Evolutionary conservation across 495 filamentous ascomycete genomes (phyloP), one percentile per base, ranked within the genome.

Genomic region (Physcia stellaris): DNA sequence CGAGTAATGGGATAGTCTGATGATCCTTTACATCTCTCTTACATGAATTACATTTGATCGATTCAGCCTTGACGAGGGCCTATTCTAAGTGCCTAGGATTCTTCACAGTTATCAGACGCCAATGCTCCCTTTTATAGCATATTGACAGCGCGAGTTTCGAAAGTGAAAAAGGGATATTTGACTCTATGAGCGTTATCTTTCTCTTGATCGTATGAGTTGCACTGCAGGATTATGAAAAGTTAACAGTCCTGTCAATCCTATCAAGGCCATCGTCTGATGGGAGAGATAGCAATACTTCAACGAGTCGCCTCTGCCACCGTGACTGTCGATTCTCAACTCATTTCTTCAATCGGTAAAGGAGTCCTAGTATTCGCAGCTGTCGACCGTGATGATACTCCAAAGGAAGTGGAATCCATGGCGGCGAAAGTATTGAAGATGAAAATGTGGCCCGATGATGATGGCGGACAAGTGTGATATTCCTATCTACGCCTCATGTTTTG

Each of bases 281-380:
- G n/a, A n/a, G 10, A 5, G 6, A 27, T 52, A 98, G 90, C 86
- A 33, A 85, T 99, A 42, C 69, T 99, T 21, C 92, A 99, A 60
- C 70, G 92, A 40, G 92, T 96, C 40, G 79, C 88, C 37, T 96
- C 90, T 15, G 92, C 92, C 39, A 94, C 92, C n/a, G 92, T 99
- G 51, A 92, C 84, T 7, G 86, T 99, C n/a, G 87, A 96, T 53
- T 77, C 80, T 41, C 67, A 92, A 50, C 57, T 94, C 23, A 74
- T 99, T 6, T 95, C 92, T 1, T 76, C 75, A 1, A 95, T 99
- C 49, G 83, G 83, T 28, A 82, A 78, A 54, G 92, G 92, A 21
- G 64, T 99, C 28, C 67, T 99, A 2, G 86, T 96, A 12, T 78
- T 99, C 49, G 86, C 86, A 19, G 92, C 86, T 21, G 74, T 99